phyloP scores from a whole-genome alignment of 345 rosid species.

The Aethionema arabicum region DNA sequence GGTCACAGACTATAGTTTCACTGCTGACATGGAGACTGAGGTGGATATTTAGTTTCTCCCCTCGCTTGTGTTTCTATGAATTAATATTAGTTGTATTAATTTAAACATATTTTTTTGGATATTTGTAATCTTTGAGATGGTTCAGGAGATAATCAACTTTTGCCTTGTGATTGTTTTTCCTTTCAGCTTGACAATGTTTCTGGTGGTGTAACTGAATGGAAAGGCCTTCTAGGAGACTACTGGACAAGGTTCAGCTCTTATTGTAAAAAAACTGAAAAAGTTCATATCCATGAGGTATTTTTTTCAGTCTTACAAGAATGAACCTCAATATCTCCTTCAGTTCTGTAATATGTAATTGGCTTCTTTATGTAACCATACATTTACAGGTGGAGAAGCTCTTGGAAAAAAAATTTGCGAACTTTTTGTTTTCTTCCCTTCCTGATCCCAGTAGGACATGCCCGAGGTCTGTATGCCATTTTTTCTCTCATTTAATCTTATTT shows the following conservation, averaged over 20 bases:
- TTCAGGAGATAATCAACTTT: slow-evolving; percentile 2
- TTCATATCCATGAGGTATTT: slow-evolving; percentile 80
- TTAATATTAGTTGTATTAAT: neutral
- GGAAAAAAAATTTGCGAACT: slow-evolving; percentile 71
- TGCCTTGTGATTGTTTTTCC: slow-evolving; percentile 4
- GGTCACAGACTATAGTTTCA: slow-evolving; percentile 92
- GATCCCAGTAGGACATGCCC: slow-evolving; percentile 76
- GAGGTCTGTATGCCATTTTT: slow-evolving; percentile 42
- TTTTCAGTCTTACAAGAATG: slow-evolving; percentile 10
- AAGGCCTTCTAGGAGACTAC: slow-evolving; percentile 88
- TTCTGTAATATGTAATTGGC: neutral
- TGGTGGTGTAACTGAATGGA: slow-evolving; percentile 95
- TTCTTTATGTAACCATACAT: slow-evolving; percentile 12
- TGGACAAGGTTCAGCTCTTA: slow-evolving; percentile 90
- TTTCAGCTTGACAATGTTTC: slow-evolving; percentile 97
- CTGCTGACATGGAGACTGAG: slow-evolving; percentile 98
- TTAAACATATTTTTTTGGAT: slow-evolving; percentile 9
- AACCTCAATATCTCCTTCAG: slow-evolving; percentile 15
- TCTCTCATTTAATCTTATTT: slow-evolving; percentile 17
- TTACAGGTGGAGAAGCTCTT: slow-evolving; percentile 97
- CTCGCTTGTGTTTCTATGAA: neutral
- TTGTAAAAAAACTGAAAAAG: slow-evolving; percentile 57
- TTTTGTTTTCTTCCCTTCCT: slow-evolving; percentile 82
- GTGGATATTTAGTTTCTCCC: slow-evolving; percentile 39
- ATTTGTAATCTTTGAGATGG: neutral